These are phyloP conservation scores for Teratosphaeria gauchensis DNA, from an alignment of 2,329 filamentous ascomycete genomes.

Conservation along the genomic window DNA sequence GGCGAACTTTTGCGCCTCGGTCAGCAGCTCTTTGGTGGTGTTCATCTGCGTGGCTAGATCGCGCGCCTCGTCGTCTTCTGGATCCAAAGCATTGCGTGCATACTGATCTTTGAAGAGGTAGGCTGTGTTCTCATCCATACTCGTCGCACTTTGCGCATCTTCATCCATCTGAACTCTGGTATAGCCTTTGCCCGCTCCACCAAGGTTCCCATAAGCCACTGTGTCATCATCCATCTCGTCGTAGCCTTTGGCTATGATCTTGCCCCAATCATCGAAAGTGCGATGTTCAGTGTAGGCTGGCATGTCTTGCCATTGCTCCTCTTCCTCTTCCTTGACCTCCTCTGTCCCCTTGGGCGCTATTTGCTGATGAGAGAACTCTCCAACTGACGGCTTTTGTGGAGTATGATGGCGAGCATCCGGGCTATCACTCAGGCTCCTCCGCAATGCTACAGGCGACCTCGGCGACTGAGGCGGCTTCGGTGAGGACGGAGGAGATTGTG, in stretches of 20 bases:
- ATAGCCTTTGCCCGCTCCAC: conserved; percentile 89
- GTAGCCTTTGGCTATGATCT: conserved; percentile 72
- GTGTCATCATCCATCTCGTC: conserved; percentile 58
- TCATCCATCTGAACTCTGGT: conserved; percentile 92
- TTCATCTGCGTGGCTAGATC: conserved; percentile 87
- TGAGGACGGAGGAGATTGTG: neutral
- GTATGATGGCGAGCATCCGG: neutral
- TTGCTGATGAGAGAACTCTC: conserved; percentile 83
- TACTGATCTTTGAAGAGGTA: conserved; percentile 79
- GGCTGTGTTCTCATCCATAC: conserved; percentile 92
- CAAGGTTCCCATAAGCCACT: conserved; percentile 64
- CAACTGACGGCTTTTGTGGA: conserved; percentile 11
- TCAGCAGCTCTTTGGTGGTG: conserved; percentile 88
- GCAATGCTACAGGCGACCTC: neutral
- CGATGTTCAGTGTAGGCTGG: conserved; percentile 86
- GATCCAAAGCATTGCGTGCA: conserved; percentile 47
- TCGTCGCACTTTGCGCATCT: conserved; percentile 85
- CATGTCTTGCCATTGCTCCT: conserved; percentile 82
- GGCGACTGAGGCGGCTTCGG: neutral
- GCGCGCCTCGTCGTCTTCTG: conserved; percentile 61
- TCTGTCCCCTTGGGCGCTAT: conserved; percentile 47
- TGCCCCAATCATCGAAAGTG: conserved; percentile 90
- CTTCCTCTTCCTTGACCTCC: conserved; percentile 43
- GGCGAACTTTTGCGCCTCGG: conserved; percentile 88
- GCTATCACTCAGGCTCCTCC: neutral